Evolutionary conservation across 257 asterid genomes (phyloP), one percentile per base, ranked within the genome.

Genomic region (Plantago elongata): DNA sequence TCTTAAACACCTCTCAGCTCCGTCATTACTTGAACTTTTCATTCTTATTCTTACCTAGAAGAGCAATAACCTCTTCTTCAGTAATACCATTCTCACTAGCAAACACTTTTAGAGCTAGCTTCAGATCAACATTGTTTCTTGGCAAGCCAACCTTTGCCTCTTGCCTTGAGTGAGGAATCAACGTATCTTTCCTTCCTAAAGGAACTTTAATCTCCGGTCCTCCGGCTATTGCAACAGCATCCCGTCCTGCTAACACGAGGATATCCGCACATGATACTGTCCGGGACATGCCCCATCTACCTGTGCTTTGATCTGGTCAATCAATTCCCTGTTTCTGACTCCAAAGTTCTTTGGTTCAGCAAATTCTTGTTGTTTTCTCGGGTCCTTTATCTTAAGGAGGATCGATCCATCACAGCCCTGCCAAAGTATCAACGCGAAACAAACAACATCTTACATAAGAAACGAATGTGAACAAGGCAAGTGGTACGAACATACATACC

Each of bases 401-500:
- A 84, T 79, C 0, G 92, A 84, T 15, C 81, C 92, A 69, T 84
- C 88, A 47, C 84, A 84, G 0, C 86, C 92, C 88, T 79, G 54
- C 15, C 61, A 17, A 22, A 29, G 11, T 47, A 6, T 49, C 9
- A 5, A 14, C 5, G 10, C 34, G 13, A 15, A 27, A 14, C 34
- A 57, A 16, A 37, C 13, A 8, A 3, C 18, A 40, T 0, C 0
- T 43, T 34, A 22, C 40, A 7, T 34, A 34, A 40, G n/a, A 12
- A 5, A 4, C 30, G 14, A 62, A 22, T 22, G 27, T 22, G 27
- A 22, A 22, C 2, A 1, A 11, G 49, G 16, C 5, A 27, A 27
- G 9, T 13, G 5, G 5, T 34, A 4, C 5, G 5, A 5, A 30
- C 13, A 57, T 10, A 55, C 51, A 13, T 40, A 83, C 87, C 90